Evolutionary conservation across 768 basidiomycete species (phyloP), one percentile per base, ranked within the genome.

Genomic region (Leccinum arenicola): DNA sequence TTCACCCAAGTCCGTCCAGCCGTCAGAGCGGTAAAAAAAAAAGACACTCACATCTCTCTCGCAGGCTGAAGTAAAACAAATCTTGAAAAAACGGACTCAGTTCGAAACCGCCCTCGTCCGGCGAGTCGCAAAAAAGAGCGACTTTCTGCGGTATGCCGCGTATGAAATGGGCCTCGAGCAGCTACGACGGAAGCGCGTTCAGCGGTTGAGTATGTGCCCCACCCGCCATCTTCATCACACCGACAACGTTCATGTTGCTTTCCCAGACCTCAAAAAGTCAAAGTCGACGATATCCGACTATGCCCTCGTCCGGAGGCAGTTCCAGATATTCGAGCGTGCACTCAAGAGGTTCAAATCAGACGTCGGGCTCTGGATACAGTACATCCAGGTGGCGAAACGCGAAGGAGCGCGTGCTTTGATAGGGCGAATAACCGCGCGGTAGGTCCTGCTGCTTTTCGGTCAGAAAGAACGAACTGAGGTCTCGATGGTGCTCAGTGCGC

Each of bases 91-190:
- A 68, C 82, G 94, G 27, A 95, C 93, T 6, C 79, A 76, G 38
- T 93, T 91, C 69, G 95, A 98, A 77, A 87, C 83, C 1, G 82
- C 88, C 1, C 83, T 98, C 50, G 84, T 98, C 8, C 84, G 95
- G 43, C 84, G 92, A 53, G 82, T 91, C 36, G 86, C 93, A 5
- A 87, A 89, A 73, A 95, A 95, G 74, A 78, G 84, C 11, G 95
- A 98, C 74, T 97, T 86, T 75, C 75, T 96, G 70, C 87, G 91
- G 29, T 98, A 98, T 77, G 88, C 84, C n/a, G 82, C 89, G 5
- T 97, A 95, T 71, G 93, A 95, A 76, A 94, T 93, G 86, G 82
- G 82, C 11, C 80, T 97, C 49, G 95, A 97, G 71, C 83, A 86
- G 38, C 74, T 97, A 64, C 78, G 92, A 31, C 79, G 84, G 65